Evolutionary conservation across 1,139 yeast genomes (phyloP).

Genomic region (Yamadazyma atlantica): DNA sequence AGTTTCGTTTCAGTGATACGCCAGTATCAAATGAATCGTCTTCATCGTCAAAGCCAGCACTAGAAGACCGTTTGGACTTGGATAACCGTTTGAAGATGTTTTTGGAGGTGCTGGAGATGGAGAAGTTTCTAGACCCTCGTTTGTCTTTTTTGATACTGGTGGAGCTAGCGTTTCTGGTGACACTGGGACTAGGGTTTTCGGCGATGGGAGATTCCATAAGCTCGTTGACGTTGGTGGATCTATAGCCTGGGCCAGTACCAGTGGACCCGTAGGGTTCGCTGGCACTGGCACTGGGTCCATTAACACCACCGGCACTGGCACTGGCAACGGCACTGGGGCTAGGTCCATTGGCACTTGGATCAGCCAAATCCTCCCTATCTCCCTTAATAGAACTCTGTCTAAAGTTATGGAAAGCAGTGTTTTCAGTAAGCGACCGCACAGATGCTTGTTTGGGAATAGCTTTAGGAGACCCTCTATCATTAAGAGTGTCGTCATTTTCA

Average conservation of each 20-base stretch:
- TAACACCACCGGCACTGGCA: conserved; percentile 12
- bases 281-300: too few relatives aligned
- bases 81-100: conserved; percentile 38
- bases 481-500: conserved; percentile 15
- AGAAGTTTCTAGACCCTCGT: conserved; percentile 24
- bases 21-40: conserved; percentile 5
- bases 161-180: background rate
- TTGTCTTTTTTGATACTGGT: conserved; percentile 7
- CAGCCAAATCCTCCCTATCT: conserved; percentile 18
- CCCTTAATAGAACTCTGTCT: conserved; percentile 16
- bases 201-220: conserved; percentile 6
- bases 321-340: conserved; percentile 25
- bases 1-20: conserved; percentile 16
- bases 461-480: conserved; percentile 21
- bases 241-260: too few relatives aligned
- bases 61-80: conserved; percentile 21
- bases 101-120: conserved; percentile 29
- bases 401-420: conserved; percentile 45
- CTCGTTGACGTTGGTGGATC: conserved; percentile 2
- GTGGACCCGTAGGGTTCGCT: too few relatives aligned
- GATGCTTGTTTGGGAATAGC: conserved; percentile 18
- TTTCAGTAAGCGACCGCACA: conserved; percentile 34
- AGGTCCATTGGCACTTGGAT: conserved; percentile 17
- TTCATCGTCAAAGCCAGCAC: conserved; percentile 16
- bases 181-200: too few relatives aligned